phyloP scores from a whole-genome alignment of 2,329 filamentous ascomycete species.

The Westerdykella ornata region DNA sequence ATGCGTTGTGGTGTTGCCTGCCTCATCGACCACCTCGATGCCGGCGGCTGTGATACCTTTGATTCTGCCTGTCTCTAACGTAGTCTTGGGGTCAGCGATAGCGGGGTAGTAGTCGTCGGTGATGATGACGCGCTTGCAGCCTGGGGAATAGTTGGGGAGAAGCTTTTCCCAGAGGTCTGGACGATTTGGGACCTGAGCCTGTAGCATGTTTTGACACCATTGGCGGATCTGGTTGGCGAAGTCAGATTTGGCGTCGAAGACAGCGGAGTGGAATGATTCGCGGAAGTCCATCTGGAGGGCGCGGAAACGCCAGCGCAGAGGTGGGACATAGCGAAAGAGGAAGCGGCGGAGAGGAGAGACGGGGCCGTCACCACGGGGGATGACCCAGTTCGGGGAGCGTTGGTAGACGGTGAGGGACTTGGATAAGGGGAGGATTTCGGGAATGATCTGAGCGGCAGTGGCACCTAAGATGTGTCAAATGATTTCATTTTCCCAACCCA shows the following conservation, averaged over 20 bases:
- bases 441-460: constrained; percentile 54
- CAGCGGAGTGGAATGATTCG: constrained; percentile 43
- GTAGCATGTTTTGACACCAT: constrained; percentile 37
- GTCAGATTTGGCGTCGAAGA: constrained; percentile 38
- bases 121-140: constrained; percentile 52
- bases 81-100: constrained; percentile 43
- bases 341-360: constrained; percentile 41
- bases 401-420: constrained; percentile 51
- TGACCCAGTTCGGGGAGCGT: constrained; percentile 54
- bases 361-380: constrained; percentile 47
- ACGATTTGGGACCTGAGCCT: constrained; percentile 43
- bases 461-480: constrained; percentile 37
- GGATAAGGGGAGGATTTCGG: constrained; percentile 49
- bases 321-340: constrained; percentile 47
- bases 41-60: constrained; percentile 42
- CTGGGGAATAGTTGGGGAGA: constrained; percentile 48
- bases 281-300: constrained; percentile 51
- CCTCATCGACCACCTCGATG: constrained; percentile 41
- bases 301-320: constrained; percentile 46
- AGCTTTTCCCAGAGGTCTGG: constrained; percentile 49
- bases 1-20: constrained; percentile 22
- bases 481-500: not conserved
- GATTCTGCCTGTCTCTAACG: constrained; percentile 48
- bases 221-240: constrained; percentile 40
- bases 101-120: constrained; percentile 52